Conservation (phyloP, 495 filamentous ascomycete species). For the Talaromyces ruber region DNA sequence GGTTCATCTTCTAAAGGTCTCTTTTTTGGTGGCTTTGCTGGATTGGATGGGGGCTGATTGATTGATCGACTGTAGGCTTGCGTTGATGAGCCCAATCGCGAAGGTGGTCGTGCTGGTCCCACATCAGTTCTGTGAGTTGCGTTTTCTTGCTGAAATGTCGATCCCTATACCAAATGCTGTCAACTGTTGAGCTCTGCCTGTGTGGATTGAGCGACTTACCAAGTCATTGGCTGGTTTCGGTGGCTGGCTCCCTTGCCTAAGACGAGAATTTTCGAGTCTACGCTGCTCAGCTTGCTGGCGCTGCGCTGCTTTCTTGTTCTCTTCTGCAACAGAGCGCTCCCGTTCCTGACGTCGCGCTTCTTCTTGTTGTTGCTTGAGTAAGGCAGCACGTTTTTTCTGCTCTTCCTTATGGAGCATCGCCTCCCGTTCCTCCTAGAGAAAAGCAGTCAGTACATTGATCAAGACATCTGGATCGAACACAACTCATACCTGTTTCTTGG, state of each 20-base stretch:
- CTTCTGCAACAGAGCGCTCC: constrained; percentile 34
- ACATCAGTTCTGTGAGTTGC: constrained; percentile 39
- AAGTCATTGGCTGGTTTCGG: constrained; percentile 25
- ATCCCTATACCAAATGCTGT: constrained; percentile 13
- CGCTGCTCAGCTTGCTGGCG: constrained; percentile 57
- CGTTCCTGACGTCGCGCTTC: constrained; percentile 38
- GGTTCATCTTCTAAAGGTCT: constrained; percentile 46
- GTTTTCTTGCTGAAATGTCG: constrained; percentile 34
- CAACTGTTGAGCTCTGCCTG: neutral
- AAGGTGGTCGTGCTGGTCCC: constrained; percentile 40
- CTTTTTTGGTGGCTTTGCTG: constrained; percentile 62
- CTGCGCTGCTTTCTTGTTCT: constrained; percentile 60
- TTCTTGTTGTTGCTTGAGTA: constrained; percentile 40
- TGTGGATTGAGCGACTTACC: constrained; percentile 17
- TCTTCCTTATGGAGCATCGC: constrained; percentile 72
- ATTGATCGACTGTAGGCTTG: constrained; percentile 40
- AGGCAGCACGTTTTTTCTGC: constrained; percentile 51
- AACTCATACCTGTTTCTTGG: constrained; percentile 52
- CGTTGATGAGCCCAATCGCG: constrained; percentile 41
- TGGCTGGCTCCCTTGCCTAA: constrained; percentile 43
- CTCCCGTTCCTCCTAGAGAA: constrained; percentile 57
- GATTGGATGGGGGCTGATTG: constrained; percentile 47
- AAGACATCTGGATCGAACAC: constrained; percentile 1
- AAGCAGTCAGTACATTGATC: neutral
- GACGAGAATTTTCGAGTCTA: constrained; percentile 56